Evolutionary conservation across 106 monocot genomes (phyloP), one percentile per base, ranked within the genome.

Genomic region (Acorus calamus): DNA sequence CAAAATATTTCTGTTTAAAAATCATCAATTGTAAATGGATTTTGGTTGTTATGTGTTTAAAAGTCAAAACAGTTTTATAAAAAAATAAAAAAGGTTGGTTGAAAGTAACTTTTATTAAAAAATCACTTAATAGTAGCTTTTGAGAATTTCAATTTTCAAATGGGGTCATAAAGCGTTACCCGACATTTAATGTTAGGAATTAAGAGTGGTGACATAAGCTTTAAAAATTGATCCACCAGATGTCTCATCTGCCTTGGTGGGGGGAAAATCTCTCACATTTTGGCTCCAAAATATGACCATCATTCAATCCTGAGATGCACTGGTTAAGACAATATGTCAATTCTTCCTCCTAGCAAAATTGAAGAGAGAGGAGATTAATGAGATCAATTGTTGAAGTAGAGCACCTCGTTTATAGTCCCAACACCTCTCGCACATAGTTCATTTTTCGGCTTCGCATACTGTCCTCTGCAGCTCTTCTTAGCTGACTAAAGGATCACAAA

Each of bases 221-320:
- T 0, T 57, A 13, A 3, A 28, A 1, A 13, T 5, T 57, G 28
- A 28, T 57, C 57, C 4, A 12, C 14, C 11, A 57, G 57, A 57
- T 2, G 42, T 57, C 28, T n/a, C 47, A 44, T 44, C 2, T 44
- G 2, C 2, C 4, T 8, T 46, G 45, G 8, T 45, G 44, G 12
- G 28, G 3, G 52, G 56, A 11, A 53, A 59, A n/a, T 56, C 49
- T 13, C 42, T 60, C 10, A 47, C 80, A 80, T 2, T 52, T 2
- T 11, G 80, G 80, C 66, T 80, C 80, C 59, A 80, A 64, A 56
- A 70, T 71, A 44, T 80, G 80, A 2, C 47, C 74, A 6, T 14
- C 5, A 42, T 75, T 75, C 7, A 77, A 4, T 48, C 64, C 73
- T 3, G 8, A 8, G 0, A 62, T 47, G 13, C 64, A 52, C 76